phyloP scores from a whole-genome alignment of 2,329 filamentous ascomycete species.

The Tolypocladium guangdongense region DNA sequence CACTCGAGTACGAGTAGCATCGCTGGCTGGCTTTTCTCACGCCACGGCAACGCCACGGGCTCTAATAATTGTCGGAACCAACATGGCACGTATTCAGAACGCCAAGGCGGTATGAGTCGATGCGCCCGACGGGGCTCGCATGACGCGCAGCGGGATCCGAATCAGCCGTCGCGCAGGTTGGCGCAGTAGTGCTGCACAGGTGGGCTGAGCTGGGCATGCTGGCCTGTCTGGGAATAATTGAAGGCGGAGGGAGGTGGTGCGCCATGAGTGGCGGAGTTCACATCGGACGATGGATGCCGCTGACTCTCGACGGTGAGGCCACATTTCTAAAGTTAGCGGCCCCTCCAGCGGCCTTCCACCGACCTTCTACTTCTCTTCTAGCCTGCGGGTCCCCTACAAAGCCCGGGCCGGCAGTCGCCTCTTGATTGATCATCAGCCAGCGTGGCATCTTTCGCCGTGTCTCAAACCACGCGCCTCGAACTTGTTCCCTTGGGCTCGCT shows the following conservation, averaged over 20 bases:
- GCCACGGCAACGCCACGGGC: neutral
- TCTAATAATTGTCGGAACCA: neutral
- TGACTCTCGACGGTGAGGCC: too few relatives aligned
- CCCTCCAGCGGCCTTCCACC: neutral
- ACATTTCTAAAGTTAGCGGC: neutral
- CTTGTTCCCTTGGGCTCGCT: neutral
- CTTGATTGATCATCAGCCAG: conserved; percentile 7
- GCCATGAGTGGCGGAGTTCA: neutral
- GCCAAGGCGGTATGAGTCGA: neutral
- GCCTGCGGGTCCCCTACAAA: neutral
- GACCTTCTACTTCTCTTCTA: neutral
- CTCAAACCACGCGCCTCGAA: neutral
- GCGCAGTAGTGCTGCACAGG: neutral
- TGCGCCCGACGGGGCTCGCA: neutral
- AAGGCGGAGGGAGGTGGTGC: neutral
- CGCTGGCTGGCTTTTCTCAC: neutral
- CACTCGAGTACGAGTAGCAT: neutral
- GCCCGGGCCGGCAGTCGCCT: neutral
- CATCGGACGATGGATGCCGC: neutral
- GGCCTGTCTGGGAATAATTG: neutral
- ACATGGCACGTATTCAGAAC: neutral
- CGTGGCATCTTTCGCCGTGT: conserved; percentile 10
- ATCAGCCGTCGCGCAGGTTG: neutral
- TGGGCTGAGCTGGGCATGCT: neutral
- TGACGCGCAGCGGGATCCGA: neutral